phyloP scores from a whole-genome alignment of 1,139 yeast species.

The Yamadazyma epiphylla region DNA sequence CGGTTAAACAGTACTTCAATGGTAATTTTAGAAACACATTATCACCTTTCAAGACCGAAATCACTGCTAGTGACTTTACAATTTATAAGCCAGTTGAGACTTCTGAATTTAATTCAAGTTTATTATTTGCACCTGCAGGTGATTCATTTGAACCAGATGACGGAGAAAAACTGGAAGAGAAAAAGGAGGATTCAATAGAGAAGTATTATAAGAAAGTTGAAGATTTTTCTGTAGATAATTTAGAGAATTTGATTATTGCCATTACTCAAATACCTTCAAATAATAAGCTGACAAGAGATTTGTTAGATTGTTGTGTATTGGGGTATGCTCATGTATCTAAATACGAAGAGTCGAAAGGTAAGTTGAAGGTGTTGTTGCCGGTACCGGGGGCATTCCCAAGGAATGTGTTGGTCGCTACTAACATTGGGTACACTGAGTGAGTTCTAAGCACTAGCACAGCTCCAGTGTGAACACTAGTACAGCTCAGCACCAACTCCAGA shows the following conservation, averaged over 20 bases:
- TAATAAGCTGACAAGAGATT: constrained; percentile 44
- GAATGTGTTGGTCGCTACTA: constrained; percentile 27
- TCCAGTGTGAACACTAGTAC: not conserved
- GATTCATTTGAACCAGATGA: constrained; percentile 38
- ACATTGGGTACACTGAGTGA: constrained; percentile 29
- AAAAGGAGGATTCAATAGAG: constrained; percentile 28
- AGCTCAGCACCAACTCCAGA: too few relatives aligned
- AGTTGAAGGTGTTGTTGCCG: constrained; percentile 73
- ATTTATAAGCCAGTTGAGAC: constrained; percentile 37
- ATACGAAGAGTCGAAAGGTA: constrained; percentile 64
- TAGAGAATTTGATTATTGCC: constrained; percentile 75
- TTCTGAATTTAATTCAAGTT: constrained; percentile 32
- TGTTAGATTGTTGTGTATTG: constrained; percentile 57
- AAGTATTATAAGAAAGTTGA: constrained; percentile 29
- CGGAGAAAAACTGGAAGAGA: constrained; percentile 15
- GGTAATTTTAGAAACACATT: constrained; percentile 66
- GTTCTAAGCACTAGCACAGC: not conserved
- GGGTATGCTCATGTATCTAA: constrained; percentile 57
- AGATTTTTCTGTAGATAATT: constrained; percentile 50
- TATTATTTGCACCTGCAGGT: constrained; percentile 45
- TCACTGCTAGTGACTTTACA: constrained; percentile 32
- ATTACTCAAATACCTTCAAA: constrained; percentile 60
- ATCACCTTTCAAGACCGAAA: constrained; percentile 62
- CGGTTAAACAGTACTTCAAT: constrained; percentile 85
- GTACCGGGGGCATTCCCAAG: constrained; percentile 82